Percentiles rank a stretch among this genome's conserved stretches.
These are phyloP conservation scores for Terfezia boudieri DNA, from an alignment of 495 filamentous ascomycete genomes.

Conservation along the genomic window DNA sequence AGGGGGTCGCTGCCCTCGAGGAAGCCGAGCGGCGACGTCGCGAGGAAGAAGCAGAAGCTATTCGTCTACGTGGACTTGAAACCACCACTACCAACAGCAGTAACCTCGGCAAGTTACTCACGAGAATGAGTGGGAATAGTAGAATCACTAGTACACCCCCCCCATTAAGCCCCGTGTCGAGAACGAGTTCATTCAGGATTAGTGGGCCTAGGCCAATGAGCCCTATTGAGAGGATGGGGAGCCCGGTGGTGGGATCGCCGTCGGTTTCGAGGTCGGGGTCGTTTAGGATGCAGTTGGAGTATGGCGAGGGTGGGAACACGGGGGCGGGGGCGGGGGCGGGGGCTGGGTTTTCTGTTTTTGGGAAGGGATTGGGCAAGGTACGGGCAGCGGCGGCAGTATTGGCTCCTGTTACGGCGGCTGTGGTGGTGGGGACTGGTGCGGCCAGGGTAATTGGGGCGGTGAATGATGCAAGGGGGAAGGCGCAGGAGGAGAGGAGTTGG, in stretches of 20 bases:
- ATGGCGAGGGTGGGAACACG: background rate
- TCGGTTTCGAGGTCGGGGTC: too few species aligned
- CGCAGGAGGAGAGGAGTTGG: background rate
- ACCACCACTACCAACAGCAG: too few species aligned
- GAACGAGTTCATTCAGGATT: too few species aligned
- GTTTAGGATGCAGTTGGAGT: background rate
- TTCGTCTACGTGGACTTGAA: background rate
- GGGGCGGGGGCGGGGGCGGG: background rate
- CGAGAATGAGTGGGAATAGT: too few species aligned
- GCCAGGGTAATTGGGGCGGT: background rate
- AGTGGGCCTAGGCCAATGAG: too few species aligned
- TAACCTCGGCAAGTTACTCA: too few species aligned
- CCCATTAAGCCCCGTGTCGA: too few species aligned
- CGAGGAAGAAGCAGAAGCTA: constrained; percentile 3
- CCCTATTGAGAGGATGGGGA: too few species aligned
- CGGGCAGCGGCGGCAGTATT: background rate
- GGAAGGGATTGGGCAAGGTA: background rate
- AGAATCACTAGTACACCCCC: too few species aligned
- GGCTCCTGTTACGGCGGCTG: background rate
- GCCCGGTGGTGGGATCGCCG: too few species aligned
- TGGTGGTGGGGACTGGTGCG: background rate
- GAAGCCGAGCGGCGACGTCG: background rate
- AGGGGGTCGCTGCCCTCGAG: background rate
- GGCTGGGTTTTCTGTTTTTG: background rate
- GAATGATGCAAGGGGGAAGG: background rate